These are phyloP conservation scores for Epichloe gansuensis DNA, from an alignment of 2,329 filamentous ascomycete species.

Conservation along the genomic window DNA sequence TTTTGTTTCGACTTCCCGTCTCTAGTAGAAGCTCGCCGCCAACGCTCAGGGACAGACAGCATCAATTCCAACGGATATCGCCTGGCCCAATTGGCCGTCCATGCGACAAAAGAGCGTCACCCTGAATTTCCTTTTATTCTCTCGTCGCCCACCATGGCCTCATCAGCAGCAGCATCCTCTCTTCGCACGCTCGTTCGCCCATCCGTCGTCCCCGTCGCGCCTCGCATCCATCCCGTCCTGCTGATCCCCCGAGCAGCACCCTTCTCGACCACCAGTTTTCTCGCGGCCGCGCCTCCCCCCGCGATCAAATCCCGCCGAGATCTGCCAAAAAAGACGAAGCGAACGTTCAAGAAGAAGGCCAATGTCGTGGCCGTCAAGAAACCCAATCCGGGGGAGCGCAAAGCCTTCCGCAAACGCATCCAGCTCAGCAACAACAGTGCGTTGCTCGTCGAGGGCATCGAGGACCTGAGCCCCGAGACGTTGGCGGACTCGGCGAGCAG, in stretches of 20 bases:
- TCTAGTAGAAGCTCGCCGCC: too few relatives aligned
- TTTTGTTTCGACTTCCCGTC: too few relatives aligned
- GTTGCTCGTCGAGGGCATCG: slow-evolving; percentile 57
- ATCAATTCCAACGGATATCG: neutral
- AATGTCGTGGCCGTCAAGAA: slow-evolving; percentile 35
- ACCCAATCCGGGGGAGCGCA: slow-evolving; percentile 71
- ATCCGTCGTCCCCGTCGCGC: slow-evolving; percentile 16
- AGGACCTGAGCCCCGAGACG: slow-evolving; percentile 42
- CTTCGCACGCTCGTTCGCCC: slow-evolving; percentile 30
- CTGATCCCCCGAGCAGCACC: slow-evolving; percentile 18
- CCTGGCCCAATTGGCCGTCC: slow-evolving; percentile 17
- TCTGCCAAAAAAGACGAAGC: slow-evolving; percentile 26
- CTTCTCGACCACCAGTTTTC: slow-evolving; percentile 25
- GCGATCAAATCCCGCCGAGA: slow-evolving; percentile 23
- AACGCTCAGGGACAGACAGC: too few relatives aligned
- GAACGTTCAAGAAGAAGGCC: slow-evolving; percentile 40
- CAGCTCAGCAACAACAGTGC: slow-evolving; percentile 92
- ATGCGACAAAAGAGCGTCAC: slow-evolving; percentile 6
- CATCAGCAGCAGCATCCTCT: slow-evolving; percentile 13
- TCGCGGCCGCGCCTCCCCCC: slow-evolving; percentile 17
- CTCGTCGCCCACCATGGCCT: slow-evolving; percentile 1
- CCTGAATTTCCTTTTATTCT: neutral
- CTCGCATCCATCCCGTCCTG: slow-evolving; percentile 20
- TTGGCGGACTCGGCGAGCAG: slow-evolving; percentile 41
- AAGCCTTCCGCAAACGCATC: slow-evolving; percentile 75